Evolutionary conservation across 495 filamentous ascomycete genomes (phyloP), one percentile per base, ranked within the genome.

Genomic region (Geopyxis carbonaria): DNA sequence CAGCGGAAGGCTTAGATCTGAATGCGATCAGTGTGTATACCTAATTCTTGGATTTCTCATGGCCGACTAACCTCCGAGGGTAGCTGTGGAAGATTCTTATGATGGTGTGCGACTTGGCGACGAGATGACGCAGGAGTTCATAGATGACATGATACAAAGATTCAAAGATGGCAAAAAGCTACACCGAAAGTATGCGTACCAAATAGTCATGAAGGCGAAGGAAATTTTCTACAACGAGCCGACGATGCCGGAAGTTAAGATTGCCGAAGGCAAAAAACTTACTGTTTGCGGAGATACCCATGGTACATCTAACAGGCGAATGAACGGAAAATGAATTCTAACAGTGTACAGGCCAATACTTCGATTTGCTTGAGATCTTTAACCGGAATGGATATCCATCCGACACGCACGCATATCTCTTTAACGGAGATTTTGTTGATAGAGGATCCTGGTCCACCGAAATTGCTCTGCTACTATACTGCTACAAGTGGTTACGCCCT

Each of bases 351-450:
- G 81, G 84, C n/a, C 89, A 97, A 73, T 97, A 78, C 63, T 99
- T 86, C 51, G 89, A 99, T 58, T 65, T 99, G 13, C 72, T 99
- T 62, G 80, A 99, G 53, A 78, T 99, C 45, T 99, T 99, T 71
- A 67, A 81, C 47, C 69, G 89, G 28, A 92, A 91, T 51, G 91
- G 91, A 15, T 70, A 67, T 43, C 89, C 89, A 0, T 70, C 70
- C 11, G 79, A 82, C 46, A 78, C 76, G 45, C 83, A 95, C 47
- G 74, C 72, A 53, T 99, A 94, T 53, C 74, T 99, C 34, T 99
- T 99, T 70, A 99, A 99, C 60, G 89, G 89, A 47, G 89, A 99
- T 60, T 99, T 99, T 47, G 89, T 99, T 18, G 89, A 99, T 57
- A 75, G 89, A 57, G 89, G 89, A 14, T 91, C 81, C 24, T 99